These are phyloP conservation scores for Spizellomyces sp. DNA, from an alignment of 192 early-diverging fungal genomes.

Conservation along the genomic window DNA sequence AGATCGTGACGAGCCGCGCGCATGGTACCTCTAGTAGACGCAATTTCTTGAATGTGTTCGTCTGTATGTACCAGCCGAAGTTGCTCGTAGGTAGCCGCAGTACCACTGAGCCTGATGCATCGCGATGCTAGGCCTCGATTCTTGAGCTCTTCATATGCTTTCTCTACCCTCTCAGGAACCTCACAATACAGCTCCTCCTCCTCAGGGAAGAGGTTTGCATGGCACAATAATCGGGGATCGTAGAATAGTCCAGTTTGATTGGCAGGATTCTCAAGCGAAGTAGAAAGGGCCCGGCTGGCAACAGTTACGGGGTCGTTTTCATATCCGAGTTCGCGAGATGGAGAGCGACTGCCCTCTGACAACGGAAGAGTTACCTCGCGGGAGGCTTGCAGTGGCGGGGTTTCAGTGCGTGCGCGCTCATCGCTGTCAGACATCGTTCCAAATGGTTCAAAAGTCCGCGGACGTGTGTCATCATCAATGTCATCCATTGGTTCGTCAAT, in stretches of 20 bases:
- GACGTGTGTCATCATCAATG: no score
- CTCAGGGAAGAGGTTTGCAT: slow-evolving; percentile 25
- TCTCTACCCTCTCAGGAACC: slow-evolving; percentile 20
- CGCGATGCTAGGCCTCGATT: slow-evolving; percentile 5
- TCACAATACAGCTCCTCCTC: slow-evolving; percentile 22
- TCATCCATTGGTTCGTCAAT: no score
- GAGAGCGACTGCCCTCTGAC: no score
- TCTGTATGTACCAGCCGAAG: slow-evolving; percentile 15
- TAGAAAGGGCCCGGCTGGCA: no score
- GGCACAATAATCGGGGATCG: slow-evolving; percentile 30
- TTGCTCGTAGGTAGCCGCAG: slow-evolving; percentile 2
- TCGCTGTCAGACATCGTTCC: no score
- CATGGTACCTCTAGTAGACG: slow-evolving; percentile 10
- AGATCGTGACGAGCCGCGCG: not conserved
- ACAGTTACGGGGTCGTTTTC: no score
- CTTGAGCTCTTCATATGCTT: slow-evolving; percentile 22
- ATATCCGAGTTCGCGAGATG: no score
- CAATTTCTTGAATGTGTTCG: slow-evolving; percentile 19
- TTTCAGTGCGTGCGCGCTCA: no score
- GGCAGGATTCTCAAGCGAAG: no score
- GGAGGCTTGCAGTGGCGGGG: no score
- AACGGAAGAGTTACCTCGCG: no score
- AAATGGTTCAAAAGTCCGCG: no score
- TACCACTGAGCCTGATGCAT: not conserved
- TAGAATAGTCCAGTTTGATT: slow-evolving; percentile 33